Percentiles rank a stretch among this genome's conserved stretches.
phyloP scores from a whole-genome alignment of 139 green algal species.

The Chlamydomonas schloesseri region DNA sequence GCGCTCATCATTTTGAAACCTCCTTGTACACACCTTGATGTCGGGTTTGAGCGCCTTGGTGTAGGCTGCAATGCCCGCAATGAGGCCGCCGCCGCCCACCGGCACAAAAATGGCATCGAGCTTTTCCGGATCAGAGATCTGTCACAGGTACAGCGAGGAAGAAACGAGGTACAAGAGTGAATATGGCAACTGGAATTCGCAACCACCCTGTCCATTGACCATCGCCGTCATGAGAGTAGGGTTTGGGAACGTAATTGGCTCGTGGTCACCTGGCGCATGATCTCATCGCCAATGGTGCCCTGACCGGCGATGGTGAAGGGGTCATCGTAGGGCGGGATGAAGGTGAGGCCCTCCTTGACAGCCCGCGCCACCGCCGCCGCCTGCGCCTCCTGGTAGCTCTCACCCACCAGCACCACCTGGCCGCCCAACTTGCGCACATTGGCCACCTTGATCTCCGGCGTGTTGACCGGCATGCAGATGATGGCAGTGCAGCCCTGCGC shows the following conservation, averaged over 20 bases:
- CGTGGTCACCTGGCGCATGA: slow-evolving; percentile 77
- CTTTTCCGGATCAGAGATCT: slow-evolving; percentile 63
- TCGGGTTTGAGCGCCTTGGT: slow-evolving; percentile 89
- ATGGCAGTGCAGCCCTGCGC: slow-evolving; percentile 77
- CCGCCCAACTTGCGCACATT: slow-evolving; percentile 88
- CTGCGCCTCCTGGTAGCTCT: slow-evolving; percentile 95
- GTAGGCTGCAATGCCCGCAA: slow-evolving; percentile 93
- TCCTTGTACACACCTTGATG: slow-evolving; percentile 83
- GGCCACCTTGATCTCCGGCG: slow-evolving; percentile 85
- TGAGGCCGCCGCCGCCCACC: slow-evolving; percentile 93
- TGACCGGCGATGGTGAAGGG: slow-evolving; percentile 95
- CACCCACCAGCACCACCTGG: slow-evolving; percentile 92
- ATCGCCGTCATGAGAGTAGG: too few species aligned
- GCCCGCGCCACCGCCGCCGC: slow-evolving; percentile 64
- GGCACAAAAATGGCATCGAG: slow-evolving; percentile 93
- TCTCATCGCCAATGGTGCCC: slow-evolving; percentile 95
- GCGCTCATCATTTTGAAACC: too few species aligned
- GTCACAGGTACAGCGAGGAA: not conserved
- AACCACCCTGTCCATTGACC: too few species aligned
- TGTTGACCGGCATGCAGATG: slow-evolving; percentile 92
- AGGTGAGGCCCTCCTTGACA: slow-evolving; percentile 77
- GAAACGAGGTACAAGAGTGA: too few species aligned
- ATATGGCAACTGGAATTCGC: too few species aligned
- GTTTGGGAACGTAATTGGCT: not conserved
- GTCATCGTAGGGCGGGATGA: slow-evolving; percentile 97